These are phyloP conservation scores for Paraurostyla sp. DNA, from an alignment of 73 alveolate species.

Conservation along the genomic window DNA sequence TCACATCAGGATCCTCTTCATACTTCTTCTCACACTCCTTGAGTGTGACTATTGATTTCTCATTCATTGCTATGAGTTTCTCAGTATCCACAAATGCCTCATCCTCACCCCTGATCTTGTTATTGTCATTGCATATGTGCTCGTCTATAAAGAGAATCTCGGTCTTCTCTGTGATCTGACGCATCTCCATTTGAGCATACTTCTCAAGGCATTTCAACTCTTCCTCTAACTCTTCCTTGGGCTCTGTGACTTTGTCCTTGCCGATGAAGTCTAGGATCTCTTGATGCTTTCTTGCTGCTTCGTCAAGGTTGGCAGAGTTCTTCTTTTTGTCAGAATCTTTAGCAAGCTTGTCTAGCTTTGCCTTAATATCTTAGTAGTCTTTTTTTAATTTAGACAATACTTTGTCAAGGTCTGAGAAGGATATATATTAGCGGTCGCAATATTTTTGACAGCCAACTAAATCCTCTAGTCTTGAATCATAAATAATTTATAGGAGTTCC, in stretches of 20 bases:
- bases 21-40: not conserved
- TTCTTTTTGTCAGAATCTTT: not conserved
- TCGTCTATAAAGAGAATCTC: conserved; percentile 16
- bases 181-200: not conserved
- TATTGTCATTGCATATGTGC: conserved; percentile 62
- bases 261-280: not conserved
- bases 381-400: not conserved
- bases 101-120: conserved; percentile 24
- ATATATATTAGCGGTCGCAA: conserved; percentile 25
- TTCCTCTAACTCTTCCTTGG: not conserved
- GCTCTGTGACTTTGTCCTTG: not conserved
- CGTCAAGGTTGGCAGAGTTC: not conserved
- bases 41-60: not conserved
- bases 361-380: not conserved
- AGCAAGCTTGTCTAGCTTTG: not conserved
- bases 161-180: not conserved
- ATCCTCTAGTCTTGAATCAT: conserved; percentile 32
- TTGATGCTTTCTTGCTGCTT: not conserved
- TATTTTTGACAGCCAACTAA: conserved; percentile 44
- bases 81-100: conserved; percentile 37
- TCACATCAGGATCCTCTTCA: conserved; percentile 2
- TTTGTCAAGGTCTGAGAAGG: not conserved
- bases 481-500: not conserved
- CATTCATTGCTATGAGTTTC: conserved; percentile 21
- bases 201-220: not conserved